Evolutionary conservation across 352 stramenopile species (phyloP), one percentile per base, ranked within the genome.

Genomic region (Aphanomyces euteiches): DNA sequence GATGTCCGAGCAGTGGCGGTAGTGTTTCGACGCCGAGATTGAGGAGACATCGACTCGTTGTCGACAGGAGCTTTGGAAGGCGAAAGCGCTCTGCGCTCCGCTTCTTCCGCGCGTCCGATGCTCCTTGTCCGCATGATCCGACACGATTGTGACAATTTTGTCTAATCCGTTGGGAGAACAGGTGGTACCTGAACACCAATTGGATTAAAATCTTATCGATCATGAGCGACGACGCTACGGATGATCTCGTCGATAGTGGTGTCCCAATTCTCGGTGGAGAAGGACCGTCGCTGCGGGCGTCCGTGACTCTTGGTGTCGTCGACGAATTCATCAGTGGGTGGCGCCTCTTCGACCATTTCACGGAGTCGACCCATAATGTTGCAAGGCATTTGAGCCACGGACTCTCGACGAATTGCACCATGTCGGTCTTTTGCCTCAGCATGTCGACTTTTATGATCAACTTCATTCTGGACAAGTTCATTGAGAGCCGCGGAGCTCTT

Each of bases 191-290:
- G 10, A n/a, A 28, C 28, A 28, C 28, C 28, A 28, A 28, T 28
- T 28, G 28, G 28, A 28, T 28, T 28, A 28, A 28, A 28, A 28
- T 28, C 28, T 28, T 28, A 28, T 28, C 28, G 28, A 41, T 61
- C 54, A 7, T 37, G 17, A 6, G 54, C 54, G 5, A 61, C 43
- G 54, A 61, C 54, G 21, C 17, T 40, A 37, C 5, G 19, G 54
- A 70, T 63, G 39, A 70, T 70, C 38, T 70, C 64, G 54, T 63
- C 45, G n/a, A 70, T 70, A 12, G 28, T 61, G 6, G 34, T 56
- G 40, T 70, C 53, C 64, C 64, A 70, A n/a, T 70, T 61, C 43
- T 70, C 64, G 5, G 45, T 41, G 1, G 64, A 70, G 19, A 70
- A 54, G 15, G 47, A 63, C 6, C 64, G 12, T n/a, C 64, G 45